phyloP scores from a whole-genome alignment of 768 basidiomycete species.

The Panaeolus papilionaceus region DNA sequence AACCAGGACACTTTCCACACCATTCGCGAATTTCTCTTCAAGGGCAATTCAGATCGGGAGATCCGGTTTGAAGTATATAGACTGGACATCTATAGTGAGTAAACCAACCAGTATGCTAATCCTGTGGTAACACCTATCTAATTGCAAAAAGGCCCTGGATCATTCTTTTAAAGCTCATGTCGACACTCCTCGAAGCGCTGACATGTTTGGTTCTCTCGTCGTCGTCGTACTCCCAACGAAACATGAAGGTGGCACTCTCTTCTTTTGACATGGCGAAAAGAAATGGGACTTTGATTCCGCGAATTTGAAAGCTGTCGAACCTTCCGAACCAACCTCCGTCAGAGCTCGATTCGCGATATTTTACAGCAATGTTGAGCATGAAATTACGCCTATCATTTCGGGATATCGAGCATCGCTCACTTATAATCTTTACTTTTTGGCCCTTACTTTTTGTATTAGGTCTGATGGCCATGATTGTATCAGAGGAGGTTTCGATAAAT shows the following conservation, averaged over 20 bases:
- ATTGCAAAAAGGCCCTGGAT: constrained; percentile 38
- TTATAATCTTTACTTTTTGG: constrained; percentile 49
- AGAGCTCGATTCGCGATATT: constrained; percentile 40
- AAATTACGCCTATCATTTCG: constrained; percentile 39
- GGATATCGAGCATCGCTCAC: constrained; percentile 49
- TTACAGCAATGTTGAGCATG: constrained; percentile 48
- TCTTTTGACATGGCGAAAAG: constrained; percentile 33
- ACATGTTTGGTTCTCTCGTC: constrained; percentile 58
- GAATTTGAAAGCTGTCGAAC: constrained; percentile 5
- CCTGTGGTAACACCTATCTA: background rate
- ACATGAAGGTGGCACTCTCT: constrained; percentile 45
- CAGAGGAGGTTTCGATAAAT: no score
- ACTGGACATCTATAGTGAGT: constrained; percentile 44
- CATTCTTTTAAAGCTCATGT: constrained; percentile 59
- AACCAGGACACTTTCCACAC: no score
- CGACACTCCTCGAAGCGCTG: constrained; percentile 49
- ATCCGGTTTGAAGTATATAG: constrained; percentile 40
- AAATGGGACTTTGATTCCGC: constrained; percentile 44
- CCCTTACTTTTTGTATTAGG: no score
- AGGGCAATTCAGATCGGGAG: constrained; percentile 15
- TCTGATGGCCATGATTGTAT: no score
- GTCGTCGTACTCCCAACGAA: constrained; percentile 48
- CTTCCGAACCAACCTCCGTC: constrained; percentile 20
- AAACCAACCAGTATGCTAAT: background rate
- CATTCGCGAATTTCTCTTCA: constrained; percentile 9